Evolutionary conservation across 1,284 basidiomycete species (phyloP).

Genomic region (Ceratobasidium sp.): DNA sequence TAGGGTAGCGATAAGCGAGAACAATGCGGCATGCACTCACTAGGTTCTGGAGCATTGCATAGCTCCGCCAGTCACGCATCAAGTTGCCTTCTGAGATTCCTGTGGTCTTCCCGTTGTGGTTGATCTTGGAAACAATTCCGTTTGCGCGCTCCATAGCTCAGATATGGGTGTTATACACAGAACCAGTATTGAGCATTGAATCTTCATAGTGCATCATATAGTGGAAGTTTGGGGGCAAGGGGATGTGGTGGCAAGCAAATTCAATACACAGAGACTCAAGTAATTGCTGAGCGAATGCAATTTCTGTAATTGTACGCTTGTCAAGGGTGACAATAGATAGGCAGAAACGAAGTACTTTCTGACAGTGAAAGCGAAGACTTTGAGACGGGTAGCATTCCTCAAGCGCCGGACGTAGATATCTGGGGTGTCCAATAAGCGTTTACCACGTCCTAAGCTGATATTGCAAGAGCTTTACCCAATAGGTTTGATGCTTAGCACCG

Average conservation of each 20-base stretch:
- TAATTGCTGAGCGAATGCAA: not conserved
- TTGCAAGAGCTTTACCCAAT: too few relatives aligned
- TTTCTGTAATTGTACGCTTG: not conserved
- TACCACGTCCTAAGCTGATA: too few relatives aligned
- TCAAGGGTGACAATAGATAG: not conserved
- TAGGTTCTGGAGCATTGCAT: slow-evolving; percentile 1
- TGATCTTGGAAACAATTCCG: slow-evolving; percentile 1
- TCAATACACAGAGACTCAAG: slow-evolving; percentile 3
- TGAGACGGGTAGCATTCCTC: too few relatives aligned
- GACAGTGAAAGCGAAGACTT: not conserved
- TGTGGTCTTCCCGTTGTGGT: not conserved
- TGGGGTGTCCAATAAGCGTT: too few relatives aligned
- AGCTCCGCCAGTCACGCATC: slow-evolving; percentile 25
- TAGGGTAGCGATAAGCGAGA: not conserved
- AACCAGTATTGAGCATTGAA: slow-evolving; percentile 2
- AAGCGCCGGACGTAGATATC: too few relatives aligned
- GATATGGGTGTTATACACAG: slow-evolving; percentile 17
- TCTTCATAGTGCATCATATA: slow-evolving; percentile 33
- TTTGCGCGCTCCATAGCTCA: slow-evolving; percentile 25
- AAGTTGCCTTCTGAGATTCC: slow-evolving; percentile 14
- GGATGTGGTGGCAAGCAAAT: not conserved
- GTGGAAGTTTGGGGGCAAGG: slow-evolving; percentile 23
- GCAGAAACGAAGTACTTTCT: not conserved
- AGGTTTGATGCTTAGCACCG: too few relatives aligned
- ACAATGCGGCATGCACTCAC: not conserved